These are phyloP conservation scores for Hypoxylon rubiginosum DNA, from an alignment of 2,329 filamentous ascomycete species.

Conservation along the genomic window DNA sequence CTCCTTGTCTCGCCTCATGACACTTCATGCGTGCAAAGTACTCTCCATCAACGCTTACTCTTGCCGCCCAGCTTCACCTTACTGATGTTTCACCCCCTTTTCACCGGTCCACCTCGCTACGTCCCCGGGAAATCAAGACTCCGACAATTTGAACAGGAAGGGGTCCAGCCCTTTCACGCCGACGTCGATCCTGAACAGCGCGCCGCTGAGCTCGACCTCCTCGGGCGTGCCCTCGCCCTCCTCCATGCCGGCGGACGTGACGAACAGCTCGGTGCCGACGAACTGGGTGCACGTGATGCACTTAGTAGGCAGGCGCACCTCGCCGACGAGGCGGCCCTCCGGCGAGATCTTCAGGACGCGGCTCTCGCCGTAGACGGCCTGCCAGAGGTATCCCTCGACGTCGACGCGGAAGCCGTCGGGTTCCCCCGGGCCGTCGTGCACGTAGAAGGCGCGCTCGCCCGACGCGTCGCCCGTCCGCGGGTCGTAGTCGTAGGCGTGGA, in stretches of 20 bases:
- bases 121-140: slow-evolving; percentile 11
- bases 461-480: slow-evolving; percentile 69
- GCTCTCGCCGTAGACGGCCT: slow-evolving; percentile 83
- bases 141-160: slow-evolving; percentile 71
- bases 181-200: slow-evolving; percentile 82
- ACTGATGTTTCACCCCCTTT: neutral
- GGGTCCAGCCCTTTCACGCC: slow-evolving; percentile 74
- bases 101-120: neutral
- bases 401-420: slow-evolving; percentile 92
- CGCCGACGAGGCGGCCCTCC: slow-evolving; percentile 77
- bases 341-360: slow-evolving; percentile 81
- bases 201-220: slow-evolving; percentile 75
- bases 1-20: neutral
- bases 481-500: slow-evolving; percentile 83
- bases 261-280: slow-evolving; percentile 79
- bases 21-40: neutral
- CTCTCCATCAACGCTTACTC: neutral
- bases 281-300: slow-evolving; percentile 88
- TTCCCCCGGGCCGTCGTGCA: slow-evolving; percentile 73
- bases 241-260: slow-evolving; percentile 81
- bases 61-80: neutral
- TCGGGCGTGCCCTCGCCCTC: slow-evolving; percentile 73
- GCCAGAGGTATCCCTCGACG: slow-evolving; percentile 88
- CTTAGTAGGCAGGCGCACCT: slow-evolving; percentile 80
- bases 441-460: slow-evolving; percentile 80